These are phyloP conservation scores for Lentinula edodes DNA, from an alignment of 768 basidiomycete species.

Conservation along the genomic window DNA sequence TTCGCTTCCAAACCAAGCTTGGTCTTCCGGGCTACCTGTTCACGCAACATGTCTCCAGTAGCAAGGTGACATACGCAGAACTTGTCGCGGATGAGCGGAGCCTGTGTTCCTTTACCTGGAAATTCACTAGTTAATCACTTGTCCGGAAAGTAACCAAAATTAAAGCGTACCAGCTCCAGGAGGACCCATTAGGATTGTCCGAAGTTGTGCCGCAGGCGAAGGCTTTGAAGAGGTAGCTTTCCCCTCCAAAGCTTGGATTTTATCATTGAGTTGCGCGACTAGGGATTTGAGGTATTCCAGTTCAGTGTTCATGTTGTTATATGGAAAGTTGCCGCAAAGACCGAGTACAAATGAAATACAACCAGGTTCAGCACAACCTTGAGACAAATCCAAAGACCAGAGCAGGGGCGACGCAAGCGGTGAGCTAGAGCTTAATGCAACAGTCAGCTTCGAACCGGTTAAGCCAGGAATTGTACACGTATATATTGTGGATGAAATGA, in stretches of 20 bases:
- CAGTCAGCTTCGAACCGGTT: too few relatives aligned
- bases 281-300: slow-evolving; percentile 94
- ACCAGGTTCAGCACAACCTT: neutral
- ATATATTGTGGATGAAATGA: too few relatives aligned
- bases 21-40: slow-evolving; percentile 86
- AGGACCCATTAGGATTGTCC: slow-evolving; percentile 92
- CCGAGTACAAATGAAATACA: neutral
- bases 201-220: slow-evolving; percentile 71
- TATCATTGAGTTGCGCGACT: slow-evolving; percentile 84
- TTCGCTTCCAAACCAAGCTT: slow-evolving; percentile 87
- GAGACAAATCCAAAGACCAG: neutral
- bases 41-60: slow-evolving; percentile 97
- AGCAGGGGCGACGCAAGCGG: neutral
- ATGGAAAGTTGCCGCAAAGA: neutral
- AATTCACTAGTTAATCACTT: slow-evolving; percentile 2
- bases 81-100: slow-evolving; percentile 84
- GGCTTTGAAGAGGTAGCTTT: slow-evolving; percentile 47
- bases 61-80: slow-evolving; percentile 98
- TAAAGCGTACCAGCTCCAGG: slow-evolving; percentile 83
- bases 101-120: slow-evolving; percentile 97
- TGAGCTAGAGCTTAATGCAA: neutral
- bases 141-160: neutral
- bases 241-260: slow-evolving; percentile 76
- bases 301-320: slow-evolving; percentile 41
- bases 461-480: too few relatives aligned